Evolutionary conservation across 768 basidiomycete genomes (phyloP).

Genomic region (Phanerochaete sordida): DNA sequence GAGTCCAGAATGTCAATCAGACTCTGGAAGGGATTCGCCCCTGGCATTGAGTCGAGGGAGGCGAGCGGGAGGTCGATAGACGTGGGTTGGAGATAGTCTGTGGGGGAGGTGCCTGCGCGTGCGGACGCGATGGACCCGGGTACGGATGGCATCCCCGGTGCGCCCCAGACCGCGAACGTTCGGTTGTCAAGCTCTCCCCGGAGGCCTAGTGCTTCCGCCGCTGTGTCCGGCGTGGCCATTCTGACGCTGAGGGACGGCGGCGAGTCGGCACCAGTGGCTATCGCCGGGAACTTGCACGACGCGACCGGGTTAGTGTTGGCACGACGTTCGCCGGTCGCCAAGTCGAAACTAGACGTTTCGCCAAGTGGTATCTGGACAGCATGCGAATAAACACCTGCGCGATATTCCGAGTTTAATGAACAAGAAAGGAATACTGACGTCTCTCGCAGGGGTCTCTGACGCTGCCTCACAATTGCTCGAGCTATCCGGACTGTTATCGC

Average conservation of each 20-base stretch:
- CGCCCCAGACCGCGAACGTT: background rate
- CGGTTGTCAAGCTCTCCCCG: background rate
- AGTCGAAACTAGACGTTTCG: background rate
- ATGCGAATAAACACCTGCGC: background rate
- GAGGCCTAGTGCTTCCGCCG: background rate
- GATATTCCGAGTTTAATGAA: background rate
- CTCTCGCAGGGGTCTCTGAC: background rate
- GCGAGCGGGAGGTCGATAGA: background rate
- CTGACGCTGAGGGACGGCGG: background rate
- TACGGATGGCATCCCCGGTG: background rate
- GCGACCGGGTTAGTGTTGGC: no score
- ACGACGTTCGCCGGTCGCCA: background rate
- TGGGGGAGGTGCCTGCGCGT: background rate
- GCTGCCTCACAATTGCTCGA: background rate
- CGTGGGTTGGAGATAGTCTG: background rate
- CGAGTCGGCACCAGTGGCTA: background rate
- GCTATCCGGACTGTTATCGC: background rate
- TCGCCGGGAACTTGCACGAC: background rate
- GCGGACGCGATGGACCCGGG: background rate
- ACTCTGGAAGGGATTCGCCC: background rate
- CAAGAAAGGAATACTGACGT: background rate
- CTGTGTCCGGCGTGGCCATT: background rate
- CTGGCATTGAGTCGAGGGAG: background rate
- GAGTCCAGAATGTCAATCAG: constrained; percentile 7
- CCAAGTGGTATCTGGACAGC: background rate